phyloP scores from a whole-genome alignment of 2,329 filamentous ascomycete species.

The Apiospora phragmitis region DNA sequence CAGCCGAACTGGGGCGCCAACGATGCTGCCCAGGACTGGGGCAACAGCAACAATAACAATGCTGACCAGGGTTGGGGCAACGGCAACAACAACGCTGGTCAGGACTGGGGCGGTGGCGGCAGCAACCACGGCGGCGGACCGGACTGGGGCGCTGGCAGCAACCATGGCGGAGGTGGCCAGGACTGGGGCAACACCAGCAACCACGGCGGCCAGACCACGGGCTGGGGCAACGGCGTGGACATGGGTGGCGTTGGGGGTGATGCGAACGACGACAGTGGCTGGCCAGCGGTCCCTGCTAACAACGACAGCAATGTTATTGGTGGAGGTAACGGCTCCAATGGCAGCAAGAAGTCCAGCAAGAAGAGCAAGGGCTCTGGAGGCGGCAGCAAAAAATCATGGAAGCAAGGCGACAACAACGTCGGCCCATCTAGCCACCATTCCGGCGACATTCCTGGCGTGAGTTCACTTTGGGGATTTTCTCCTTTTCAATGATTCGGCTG shows the following conservation, averaged over 20 bases:
- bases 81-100: neutral
- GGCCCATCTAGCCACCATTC: neutral
- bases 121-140: neutral
- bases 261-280: neutral
- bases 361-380: neutral
- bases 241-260: neutral
- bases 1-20: too few relatives aligned
- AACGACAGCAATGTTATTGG: slow-evolving; percentile 13
- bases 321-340: slow-evolving; percentile 8
- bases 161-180: neutral
- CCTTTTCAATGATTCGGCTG: neutral
- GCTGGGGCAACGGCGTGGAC: neutral
- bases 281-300: neutral
- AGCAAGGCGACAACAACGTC: neutral
- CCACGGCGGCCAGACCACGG: neutral
- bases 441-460: neutral
- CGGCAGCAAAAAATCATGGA: neutral
- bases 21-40: neutral
- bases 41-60: neutral
- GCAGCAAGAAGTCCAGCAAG: neutral
- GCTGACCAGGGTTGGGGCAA: neutral
- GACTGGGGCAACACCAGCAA: neutral
- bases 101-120: neutral
- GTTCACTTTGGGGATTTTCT: neutral
- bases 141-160: neutral